Base-by-base conservation (phyloP, 148 eudicot genomes). In the Chenopodium suecicum region DNA sequence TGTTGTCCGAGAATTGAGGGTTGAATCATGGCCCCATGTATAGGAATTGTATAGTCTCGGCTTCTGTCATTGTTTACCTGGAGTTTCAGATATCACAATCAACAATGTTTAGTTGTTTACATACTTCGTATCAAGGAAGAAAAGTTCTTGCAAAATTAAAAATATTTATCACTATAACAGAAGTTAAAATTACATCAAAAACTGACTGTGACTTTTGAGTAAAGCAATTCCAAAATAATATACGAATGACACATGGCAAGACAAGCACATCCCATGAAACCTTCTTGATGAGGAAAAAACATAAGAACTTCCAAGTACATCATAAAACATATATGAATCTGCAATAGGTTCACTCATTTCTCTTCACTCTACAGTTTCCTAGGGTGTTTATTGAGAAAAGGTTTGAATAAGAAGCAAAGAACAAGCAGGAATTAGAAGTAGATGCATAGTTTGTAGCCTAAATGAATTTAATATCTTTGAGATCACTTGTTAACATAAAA, bases 1-100 rank as follows among this genome's bases (percentile, higher is more conserved):
- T 90, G 98, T 78, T 88, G 97, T 54, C 91, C 92, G 25, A 90
- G 54, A 41, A 88, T 52, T 27, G 92, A 76, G 31, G 94, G 94
- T 74, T 74, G 77, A n/a, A 74, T 74, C 34, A 92, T 76, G 14
- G 91, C 89, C 62, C 62, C 62, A 77, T 91, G 79, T 78, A 78
- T 79, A 23, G 95, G 90, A 63, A 86, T 75, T 23, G 99, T 96
- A 74, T 90, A 96, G 84, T 96, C 99, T 87, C 99, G 92, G 89
- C 98, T 90, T 66, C 97, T 76, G 81, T 94, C 99, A 70, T 96
- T 94, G 84, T 96, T 96, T 47, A 94, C 89, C 99, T 96, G 90
- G 76, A 41, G 7, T 69, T n/a, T 13, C 29, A 17, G 7, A 54
- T 19, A 56, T 27, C 37, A 78, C 66, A 9, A 32, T 37, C 70